phyloP scores from a whole-genome alignment of 257 asterid genomes.

The Jacaranda copaia region DNA sequence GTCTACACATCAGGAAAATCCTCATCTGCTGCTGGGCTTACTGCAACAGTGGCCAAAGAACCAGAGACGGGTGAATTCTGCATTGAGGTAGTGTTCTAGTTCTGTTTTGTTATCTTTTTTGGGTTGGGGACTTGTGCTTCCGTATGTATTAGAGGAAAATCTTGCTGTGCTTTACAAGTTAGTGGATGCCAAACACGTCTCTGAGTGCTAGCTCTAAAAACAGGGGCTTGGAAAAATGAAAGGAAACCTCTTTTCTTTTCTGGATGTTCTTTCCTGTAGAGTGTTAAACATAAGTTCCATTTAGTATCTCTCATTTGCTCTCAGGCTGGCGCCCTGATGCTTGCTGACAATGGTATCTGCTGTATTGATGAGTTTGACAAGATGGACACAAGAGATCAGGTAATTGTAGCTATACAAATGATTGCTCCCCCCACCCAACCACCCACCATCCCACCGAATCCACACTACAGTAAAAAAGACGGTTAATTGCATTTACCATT shows the following conservation, averaged over 20 bases:
- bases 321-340: conserved; percentile 99
- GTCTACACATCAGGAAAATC: conserved; percentile 98
- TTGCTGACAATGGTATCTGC: conserved; percentile 98
- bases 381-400: conserved; percentile 99
- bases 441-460: background rate
- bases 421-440: background rate
- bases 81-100: conserved; percentile 78
- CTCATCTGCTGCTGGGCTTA: conserved; percentile 98
- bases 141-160: background rate
- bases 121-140: conserved; percentile 18
- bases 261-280: background rate
- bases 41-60: conserved; percentile 99
- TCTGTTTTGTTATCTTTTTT: background rate
- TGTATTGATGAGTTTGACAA: conserved; percentile 99
- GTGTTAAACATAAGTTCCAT: conserved; percentile 8
- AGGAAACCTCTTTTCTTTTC: no score
- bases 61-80: conserved; percentile 99
- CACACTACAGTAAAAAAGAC: background rate
- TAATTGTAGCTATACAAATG: conserved; percentile 31
- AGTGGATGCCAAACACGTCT: background rate
- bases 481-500: conserved; percentile 23
- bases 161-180: background rate
- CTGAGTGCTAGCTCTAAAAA: no score
- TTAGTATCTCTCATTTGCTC: conserved; percentile 25
- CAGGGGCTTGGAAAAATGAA: no score